Evolutionary conservation across 768 basidiomycete species (phyloP).

Genomic region (Lactarius deliciosus): DNA sequence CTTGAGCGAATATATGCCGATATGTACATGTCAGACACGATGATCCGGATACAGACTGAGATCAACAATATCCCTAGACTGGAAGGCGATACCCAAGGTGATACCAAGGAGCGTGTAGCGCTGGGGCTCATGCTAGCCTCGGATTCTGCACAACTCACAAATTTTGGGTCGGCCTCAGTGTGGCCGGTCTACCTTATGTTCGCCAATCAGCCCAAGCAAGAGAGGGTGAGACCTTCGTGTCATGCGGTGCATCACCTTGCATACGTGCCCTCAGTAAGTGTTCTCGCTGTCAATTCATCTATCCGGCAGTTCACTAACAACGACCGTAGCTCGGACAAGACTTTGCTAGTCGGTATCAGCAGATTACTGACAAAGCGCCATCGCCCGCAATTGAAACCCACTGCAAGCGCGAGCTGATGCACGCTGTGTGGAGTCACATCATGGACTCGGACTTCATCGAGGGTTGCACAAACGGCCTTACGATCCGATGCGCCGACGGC

Average conservation of each 20-base stretch:
- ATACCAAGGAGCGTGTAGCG: neutral
- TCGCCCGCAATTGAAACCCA: slow-evolving; percentile 14
- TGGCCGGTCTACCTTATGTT: neutral
- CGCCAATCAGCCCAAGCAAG: neutral
- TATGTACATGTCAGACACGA: neutral
- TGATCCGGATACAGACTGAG: neutral
- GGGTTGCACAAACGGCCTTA: slow-evolving; percentile 16
- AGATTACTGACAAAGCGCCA: neutral
- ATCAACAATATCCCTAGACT: neutral
- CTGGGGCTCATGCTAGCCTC: neutral
- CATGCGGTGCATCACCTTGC: neutral
- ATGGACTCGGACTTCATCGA: slow-evolving; percentile 31
- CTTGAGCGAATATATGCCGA: neutral
- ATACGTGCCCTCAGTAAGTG: neutral
- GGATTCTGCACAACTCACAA: neutral
- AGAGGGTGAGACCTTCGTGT: neutral
- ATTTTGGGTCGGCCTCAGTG: neutral
- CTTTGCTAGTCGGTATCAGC: neutral
- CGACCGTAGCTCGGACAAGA: neutral
- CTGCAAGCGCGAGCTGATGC: slow-evolving; percentile 33
- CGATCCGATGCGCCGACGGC: slow-evolving; percentile 29
- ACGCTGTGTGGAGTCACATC: slow-evolving; percentile 29
- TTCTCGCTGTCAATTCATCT: neutral
- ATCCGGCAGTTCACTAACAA: too few species aligned
- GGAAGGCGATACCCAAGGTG: neutral